Evolutionary conservation across 768 basidiomycete genomes (phyloP), one percentile per base, ranked within the genome.

Genomic region (Cystoderma amianthinum): DNA sequence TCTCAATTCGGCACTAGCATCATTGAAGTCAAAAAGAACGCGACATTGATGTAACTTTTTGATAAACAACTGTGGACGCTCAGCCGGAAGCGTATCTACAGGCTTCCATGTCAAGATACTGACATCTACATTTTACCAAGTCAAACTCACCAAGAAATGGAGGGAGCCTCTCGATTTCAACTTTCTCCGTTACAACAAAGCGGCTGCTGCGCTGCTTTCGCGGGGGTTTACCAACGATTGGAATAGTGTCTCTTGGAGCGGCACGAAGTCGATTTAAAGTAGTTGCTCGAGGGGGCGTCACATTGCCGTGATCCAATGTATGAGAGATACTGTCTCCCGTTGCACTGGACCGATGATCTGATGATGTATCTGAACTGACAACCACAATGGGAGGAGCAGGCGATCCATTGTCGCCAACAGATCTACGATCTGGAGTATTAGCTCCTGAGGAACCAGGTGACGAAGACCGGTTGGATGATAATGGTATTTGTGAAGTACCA

Each of bases 21-120:
- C 96, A 58, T 97, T 98, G 65, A 99, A 99, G 66, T 99, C 96
- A 62, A 99, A 99, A 32, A 99, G 68, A 48, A 97, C 93, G 42
- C 87, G 82, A 66, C 95, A 98, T 59, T 99, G 96, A 61, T 86
- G 83, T 41, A 99, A 75, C 64, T 99, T 99, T 64, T 76, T 90
- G 56, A 98, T 70, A 61, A 99, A 98, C 25, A 99, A 72, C 45
- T 85, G 82, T 23, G 90, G 81, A 24, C 95, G 84, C 60, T 98
- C 96, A 49, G 71, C 78, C 3, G 83, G 78, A 38, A 92, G 76
- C 2, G 86, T 94, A 70, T 99, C 96, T 49, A 40, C 45, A 19
- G 48, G 45, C 47, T 24, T 32, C 42, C 36, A 44, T 25, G 22
- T 41, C 20, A 28, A 39, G 19, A 39, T 42, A 34, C 44, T 20